Conservation (phyloP, 164 flowering plant genomes). For the Magnolia kwangsiensis region DNA sequence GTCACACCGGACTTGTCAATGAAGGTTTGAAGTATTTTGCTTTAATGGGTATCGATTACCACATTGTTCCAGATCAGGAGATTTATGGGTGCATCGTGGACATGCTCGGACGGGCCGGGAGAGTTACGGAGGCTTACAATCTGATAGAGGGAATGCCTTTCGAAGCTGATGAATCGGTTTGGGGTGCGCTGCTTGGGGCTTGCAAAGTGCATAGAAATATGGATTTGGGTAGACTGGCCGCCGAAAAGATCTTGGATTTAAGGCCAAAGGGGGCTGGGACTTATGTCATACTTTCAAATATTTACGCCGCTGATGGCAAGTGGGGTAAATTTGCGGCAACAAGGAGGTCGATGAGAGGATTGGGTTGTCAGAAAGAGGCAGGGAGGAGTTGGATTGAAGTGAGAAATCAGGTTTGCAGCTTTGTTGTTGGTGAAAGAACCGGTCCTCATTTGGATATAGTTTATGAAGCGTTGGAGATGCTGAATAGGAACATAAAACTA, state of each 20-base stretch:
- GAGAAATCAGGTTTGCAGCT: conserved; percentile 48
- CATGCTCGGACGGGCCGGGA: conserved; percentile 80
- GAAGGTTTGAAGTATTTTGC: conserved; percentile 62
- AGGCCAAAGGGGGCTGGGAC: conserved; percentile 50
- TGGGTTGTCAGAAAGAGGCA: conserved; percentile 54
- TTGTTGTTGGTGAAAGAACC: conserved; percentile 57
- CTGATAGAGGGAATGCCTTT: conserved; percentile 65
- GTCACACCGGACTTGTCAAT: conserved; percentile 81
- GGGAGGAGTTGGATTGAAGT: conserved; percentile 89
- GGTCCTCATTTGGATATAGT: conserved; percentile 40
- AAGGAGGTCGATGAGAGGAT: conserved; percentile 55
- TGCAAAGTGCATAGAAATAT: conserved; percentile 59
- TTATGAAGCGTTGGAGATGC: conserved; percentile 34
- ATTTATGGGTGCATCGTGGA: conserved; percentile 83
- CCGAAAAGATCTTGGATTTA: conserved; percentile 38
- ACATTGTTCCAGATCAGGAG: conserved; percentile 51
- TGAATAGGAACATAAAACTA: conserved; percentile 46
- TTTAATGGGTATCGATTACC: conserved; percentile 40
- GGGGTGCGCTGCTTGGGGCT: conserved; percentile 91
- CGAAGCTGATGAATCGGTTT: conserved; percentile 61
- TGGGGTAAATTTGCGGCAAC: conserved; percentile 67
- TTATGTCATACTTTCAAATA: conserved; percentile 53
- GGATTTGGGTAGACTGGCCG: conserved; percentile 53
- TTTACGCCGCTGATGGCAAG: conserved; percentile 69
- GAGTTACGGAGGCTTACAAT: conserved; percentile 61